Percentiles rank a stretch among this genome's conserved stretches.
phyloP scores from a whole-genome alignment of 208 protist species.

The Ichthyophonus hoferi region DNA sequence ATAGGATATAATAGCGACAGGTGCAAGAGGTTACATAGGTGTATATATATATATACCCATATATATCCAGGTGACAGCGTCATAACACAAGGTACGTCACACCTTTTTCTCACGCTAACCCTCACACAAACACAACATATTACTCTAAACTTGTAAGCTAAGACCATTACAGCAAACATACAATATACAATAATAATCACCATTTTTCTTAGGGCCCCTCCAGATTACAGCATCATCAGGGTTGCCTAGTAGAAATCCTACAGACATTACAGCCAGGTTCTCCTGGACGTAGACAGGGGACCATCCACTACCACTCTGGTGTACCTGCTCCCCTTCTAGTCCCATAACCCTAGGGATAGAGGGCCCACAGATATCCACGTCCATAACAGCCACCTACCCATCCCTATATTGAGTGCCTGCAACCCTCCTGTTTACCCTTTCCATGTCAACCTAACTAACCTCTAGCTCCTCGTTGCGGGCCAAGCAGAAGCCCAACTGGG shows the following conservation, averaged over 20 bases:
- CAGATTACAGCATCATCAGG: slow-evolving; percentile 95
- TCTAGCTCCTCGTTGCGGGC: not conserved
- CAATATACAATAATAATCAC: slow-evolving; percentile 35
- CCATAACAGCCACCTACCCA: slow-evolving; percentile 90
- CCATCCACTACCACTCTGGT: slow-evolving; percentile 74
- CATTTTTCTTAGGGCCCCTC: slow-evolving; percentile 91
- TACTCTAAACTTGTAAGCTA: no score
- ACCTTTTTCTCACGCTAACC: no score
- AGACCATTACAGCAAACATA: not conserved
- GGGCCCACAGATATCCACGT: slow-evolving; percentile 99
- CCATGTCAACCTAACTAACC: no score
- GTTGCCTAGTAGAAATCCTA: slow-evolving; percentile 90
- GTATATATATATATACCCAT: slow-evolving; percentile 6
- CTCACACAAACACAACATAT: no score
- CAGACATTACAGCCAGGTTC: slow-evolving; percentile 92
- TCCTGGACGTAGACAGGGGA: slow-evolving; percentile 88
- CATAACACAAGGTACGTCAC: no score
- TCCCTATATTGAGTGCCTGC: no score
- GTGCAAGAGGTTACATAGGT: not conserved
- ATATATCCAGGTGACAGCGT: no score
- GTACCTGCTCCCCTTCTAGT: slow-evolving; percentile 74
- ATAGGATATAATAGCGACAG: not conserved
- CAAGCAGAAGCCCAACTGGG: slow-evolving; percentile 79
- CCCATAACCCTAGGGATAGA: slow-evolving; percentile 90
- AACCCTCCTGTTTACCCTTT: no score